Evolutionary conservation across 2,329 filamentous ascomycete species (phyloP).

Genomic region (Fusarium sp.): DNA sequence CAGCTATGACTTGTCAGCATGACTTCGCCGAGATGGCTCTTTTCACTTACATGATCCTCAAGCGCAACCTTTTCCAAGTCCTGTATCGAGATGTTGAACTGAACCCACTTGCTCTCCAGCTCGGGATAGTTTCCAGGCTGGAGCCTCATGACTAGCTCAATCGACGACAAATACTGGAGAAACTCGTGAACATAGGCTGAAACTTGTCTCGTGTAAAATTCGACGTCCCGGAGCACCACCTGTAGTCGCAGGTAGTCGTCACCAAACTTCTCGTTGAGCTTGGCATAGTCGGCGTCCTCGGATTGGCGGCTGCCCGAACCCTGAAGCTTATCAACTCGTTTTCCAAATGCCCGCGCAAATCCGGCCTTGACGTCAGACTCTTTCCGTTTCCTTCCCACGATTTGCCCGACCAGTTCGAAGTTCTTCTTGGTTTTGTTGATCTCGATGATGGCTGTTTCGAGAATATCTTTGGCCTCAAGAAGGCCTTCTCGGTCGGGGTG

Average conservation of each 20-base stretch:
- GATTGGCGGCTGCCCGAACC: slow-evolving; percentile 69
- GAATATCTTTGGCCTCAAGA: slow-evolving; percentile 59
- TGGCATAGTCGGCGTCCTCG: slow-evolving; percentile 85
- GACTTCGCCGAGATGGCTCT: neutral
- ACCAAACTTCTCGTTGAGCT: slow-evolving; percentile 86
- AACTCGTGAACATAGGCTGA: slow-evolving; percentile 85
- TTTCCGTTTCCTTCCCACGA: slow-evolving; percentile 86
- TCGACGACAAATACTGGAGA: slow-evolving; percentile 81
- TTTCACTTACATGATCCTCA: slow-evolving; percentile 79
- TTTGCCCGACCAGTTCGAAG: slow-evolving; percentile 90
- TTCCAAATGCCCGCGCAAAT: slow-evolving; percentile 89
- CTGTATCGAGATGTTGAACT: slow-evolving; percentile 87
- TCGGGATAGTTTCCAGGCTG: slow-evolving; percentile 82
- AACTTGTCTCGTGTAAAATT: slow-evolving; percentile 88
- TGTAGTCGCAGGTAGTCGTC: slow-evolving; percentile 94
- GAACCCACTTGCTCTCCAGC: slow-evolving; percentile 93
- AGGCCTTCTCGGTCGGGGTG: slow-evolving; percentile 85
- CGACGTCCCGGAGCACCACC: slow-evolving; percentile 92
- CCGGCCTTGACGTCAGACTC: slow-evolving; percentile 89
- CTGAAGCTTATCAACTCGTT: slow-evolving; percentile 86
- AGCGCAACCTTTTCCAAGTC: slow-evolving; percentile 87
- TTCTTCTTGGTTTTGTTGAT: slow-evolving; percentile 98
- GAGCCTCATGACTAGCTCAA: slow-evolving; percentile 83
- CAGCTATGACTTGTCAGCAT: slow-evolving; percentile 54
- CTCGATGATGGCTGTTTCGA: slow-evolving; percentile 79